Base-by-base conservation (phyloP, 2,329 filamentous ascomycete genomes). In the Albophoma yamanashiensis region DNA sequence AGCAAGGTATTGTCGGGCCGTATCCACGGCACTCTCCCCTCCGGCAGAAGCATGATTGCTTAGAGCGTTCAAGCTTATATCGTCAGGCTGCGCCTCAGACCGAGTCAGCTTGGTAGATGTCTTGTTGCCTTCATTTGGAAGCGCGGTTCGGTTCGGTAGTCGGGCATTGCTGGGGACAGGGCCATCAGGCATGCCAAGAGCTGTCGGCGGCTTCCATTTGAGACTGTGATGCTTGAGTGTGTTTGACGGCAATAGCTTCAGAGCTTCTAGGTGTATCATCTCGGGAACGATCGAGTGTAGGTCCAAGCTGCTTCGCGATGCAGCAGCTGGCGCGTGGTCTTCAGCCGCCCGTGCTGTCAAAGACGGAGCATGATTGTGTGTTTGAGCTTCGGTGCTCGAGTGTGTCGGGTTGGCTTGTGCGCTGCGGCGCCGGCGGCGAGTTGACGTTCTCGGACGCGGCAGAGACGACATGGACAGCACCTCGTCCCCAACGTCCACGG, bases 391-490 rank as follows among this genome's bases (percentile, higher is more conserved):
- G 45, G 56, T 8, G 2, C 42, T 58, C 22, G 40, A 8, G 22
- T 36, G 52, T 7, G 20, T 53, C 17, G 36, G 17, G 25, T 31
- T 47, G 17, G 59, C 4, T 17, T 39, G 61, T 25, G 59, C 61
- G 57, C 65, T 65, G 55, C 66, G 66, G 55, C 67, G 65, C 12
- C 65, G 67, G 5, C 70, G 71, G 56, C 72, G 71, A 27, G 68
- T 60, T 20, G 66, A 64, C n/a, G 64, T 70, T 45, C 61, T 67
- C 20, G 65, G 62, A 14, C 56, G 62, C 14, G 64, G 58, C 17
- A 61, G 62, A 34, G 59, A 61, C 22, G 59, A 64, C 53, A 53
- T 55, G 27, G 64, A 55, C n/a, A 69, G 53, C 53, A 69, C 65
- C 59, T 69, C 66, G n/a, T 65, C 65, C 17, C 67, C 64, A 25